Conservation (phyloP, 345 rosid species). For the Aegle marmelos region DNA sequence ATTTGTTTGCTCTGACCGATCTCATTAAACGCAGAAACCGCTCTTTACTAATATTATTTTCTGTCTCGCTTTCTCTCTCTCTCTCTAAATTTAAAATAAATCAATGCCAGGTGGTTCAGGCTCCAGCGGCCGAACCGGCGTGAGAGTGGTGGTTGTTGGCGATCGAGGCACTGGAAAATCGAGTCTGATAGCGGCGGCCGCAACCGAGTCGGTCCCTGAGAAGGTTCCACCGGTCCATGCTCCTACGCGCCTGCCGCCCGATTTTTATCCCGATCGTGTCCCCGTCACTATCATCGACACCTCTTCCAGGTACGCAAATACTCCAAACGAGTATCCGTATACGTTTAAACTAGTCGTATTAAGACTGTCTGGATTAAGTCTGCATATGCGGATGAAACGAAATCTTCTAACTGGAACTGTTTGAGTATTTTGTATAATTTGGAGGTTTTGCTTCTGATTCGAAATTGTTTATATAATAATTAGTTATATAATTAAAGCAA, state of each 20-base stretch:
- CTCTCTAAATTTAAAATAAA: not conserved
- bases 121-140: slow-evolving; percentile 45
- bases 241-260: slow-evolving; percentile 72
- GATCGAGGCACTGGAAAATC: slow-evolving; percentile 79
- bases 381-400: not conserved
- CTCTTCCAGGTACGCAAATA: slow-evolving; percentile 54
- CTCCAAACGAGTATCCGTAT: not conserved
- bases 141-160: slow-evolving; percentile 70
- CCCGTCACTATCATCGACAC: slow-evolving; percentile 83
- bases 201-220: slow-evolving; percentile 64
- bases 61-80: not conserved
- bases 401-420: not conserved
- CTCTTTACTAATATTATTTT: not conserved
- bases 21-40: not conserved
- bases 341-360: not conserved
- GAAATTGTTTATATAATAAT: not conserved
- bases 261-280: slow-evolving; percentile 63
- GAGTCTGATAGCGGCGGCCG: slow-evolving; percentile 66
- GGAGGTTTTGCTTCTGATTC: not conserved
- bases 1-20: slow-evolving; percentile 2
- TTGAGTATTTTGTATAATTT: too few species aligned
- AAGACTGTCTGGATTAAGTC: not conserved
- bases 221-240: slow-evolving; percentile 56
- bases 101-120: slow-evolving; percentile 48
- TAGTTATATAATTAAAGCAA: not conserved